Conservation (phyloP, 257 asterid genomes). For the Buddleja alternifolia region DNA sequence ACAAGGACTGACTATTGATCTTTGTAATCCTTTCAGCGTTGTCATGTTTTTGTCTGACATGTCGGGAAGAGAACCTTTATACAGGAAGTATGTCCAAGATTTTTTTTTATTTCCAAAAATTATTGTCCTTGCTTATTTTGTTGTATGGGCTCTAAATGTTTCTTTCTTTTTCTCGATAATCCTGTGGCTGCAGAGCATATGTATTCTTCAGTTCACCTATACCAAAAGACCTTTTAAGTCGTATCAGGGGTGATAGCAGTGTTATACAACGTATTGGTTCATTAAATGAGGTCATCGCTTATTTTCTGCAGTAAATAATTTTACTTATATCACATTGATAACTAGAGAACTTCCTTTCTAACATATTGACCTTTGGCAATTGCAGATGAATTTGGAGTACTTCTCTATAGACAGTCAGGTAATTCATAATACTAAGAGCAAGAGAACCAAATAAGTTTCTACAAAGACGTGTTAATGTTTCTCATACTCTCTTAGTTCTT, state of each 20-base stretch:
- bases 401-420: constrained; percentile 93
- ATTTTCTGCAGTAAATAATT: constrained; percentile 25
- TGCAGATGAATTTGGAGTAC: constrained; percentile 97
- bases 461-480: too few species aligned
- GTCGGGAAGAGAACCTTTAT: constrained; percentile 99
- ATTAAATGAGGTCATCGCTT: constrained; percentile 71
- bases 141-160: constrained; percentile 22
- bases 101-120: constrained; percentile 16
- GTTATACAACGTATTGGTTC: constrained; percentile 98
- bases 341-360: constrained; percentile 16
- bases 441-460: too few species aligned
- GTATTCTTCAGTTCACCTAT: constrained; percentile 87
- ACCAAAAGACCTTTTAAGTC: constrained; percentile 73
- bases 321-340: background rate
- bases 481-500: too few species aligned
- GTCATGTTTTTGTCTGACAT: constrained; percentile 97
- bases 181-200: constrained; percentile 70
- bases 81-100: constrained; percentile 68
- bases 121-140: constrained; percentile 2
- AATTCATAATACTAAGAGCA: constrained; percentile 20
- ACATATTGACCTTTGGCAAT: constrained; percentile 29
- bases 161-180: constrained; percentile 28
- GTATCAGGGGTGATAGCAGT: constrained; percentile 87
- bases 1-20: constrained; percentile 42
- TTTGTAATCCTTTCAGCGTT: constrained; percentile 60